Percentiles rank a stretch among this genome's conserved stretches.
Evolutionary conservation across 192 early-diverging fungal species (phyloP).

Genomic region (Dimargaris xerosporica): DNA sequence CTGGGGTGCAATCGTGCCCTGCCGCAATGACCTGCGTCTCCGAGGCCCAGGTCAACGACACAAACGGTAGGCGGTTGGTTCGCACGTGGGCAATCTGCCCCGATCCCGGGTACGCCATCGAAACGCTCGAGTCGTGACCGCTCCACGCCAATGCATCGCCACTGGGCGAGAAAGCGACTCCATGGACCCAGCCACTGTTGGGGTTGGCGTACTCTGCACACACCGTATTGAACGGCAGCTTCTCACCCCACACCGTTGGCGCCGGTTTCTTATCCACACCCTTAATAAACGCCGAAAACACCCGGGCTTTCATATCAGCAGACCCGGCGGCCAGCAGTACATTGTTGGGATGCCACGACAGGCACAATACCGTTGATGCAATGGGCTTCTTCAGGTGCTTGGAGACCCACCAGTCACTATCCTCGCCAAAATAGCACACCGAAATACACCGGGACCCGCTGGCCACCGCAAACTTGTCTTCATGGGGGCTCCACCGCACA

Average conservation of each 20-base stretch:
- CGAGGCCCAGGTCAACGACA: conserved; percentile 60
- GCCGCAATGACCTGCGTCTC: conserved; percentile 67
- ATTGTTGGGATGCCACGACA: conserved; percentile 97
- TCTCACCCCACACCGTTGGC: conserved; percentile 83
- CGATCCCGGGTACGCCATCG: conserved; percentile 50
- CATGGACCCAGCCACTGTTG: conserved; percentile 81
- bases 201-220: conserved; percentile 70
- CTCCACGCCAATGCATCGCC: conserved; percentile 75
- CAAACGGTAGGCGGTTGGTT: conserved; percentile 53
- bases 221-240: conserved; percentile 81
- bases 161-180: conserved; percentile 78
- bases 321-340: conserved; percentile 81
- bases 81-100: conserved; percentile 43
- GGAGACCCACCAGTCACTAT: conserved; percentile 91
- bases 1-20: conserved; percentile 88
- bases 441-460: conserved; percentile 83
- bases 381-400: conserved; percentile 94
- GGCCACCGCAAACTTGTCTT: conserved; percentile 97
- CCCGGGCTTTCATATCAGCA: conserved; percentile 73
- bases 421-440: conserved; percentile 90
- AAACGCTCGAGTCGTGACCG: conserved; percentile 72
- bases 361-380: conserved; percentile 65
- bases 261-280: conserved; percentile 81
- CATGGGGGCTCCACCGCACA: conserved; percentile 83
- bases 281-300: conserved; percentile 92